phyloP scores from a whole-genome alignment of 495 filamentous ascomycete species.

The Aspergillus conjunctus region DNA sequence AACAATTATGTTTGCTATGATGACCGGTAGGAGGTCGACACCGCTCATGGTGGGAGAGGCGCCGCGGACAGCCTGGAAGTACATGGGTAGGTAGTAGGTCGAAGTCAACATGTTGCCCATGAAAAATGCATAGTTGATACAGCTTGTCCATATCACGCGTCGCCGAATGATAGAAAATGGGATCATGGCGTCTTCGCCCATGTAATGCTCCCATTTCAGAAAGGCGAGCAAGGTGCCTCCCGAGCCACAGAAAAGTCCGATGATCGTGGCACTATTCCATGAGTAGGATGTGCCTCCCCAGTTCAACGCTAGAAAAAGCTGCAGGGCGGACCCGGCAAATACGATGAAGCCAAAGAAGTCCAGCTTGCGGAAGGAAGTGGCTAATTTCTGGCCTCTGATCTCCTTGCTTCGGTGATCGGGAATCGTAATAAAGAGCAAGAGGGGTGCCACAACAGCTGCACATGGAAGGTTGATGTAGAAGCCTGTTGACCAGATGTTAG shows the following conservation, averaged over 20 bases:
- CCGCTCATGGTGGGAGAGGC: slow-evolving; percentile 2
- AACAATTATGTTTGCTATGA: slow-evolving; percentile 2
- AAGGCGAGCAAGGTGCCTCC: slow-evolving; percentile 40
- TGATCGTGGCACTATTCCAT: slow-evolving; percentile 45
- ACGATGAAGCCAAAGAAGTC: slow-evolving; percentile 42
- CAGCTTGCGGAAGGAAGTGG: slow-evolving; percentile 18
- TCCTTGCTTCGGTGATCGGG: not conserved
- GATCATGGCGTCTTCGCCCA: slow-evolving; percentile 52
- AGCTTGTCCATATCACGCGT: slow-evolving; percentile 6
- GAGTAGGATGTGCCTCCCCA: slow-evolving; percentile 35
- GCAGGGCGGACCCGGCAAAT: slow-evolving; percentile 39
- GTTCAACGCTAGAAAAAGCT: slow-evolving; percentile 48
- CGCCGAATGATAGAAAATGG: slow-evolving; percentile 23
- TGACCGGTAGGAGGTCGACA: not conserved
- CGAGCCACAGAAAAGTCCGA: slow-evolving; percentile 50
- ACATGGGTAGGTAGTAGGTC: slow-evolving; percentile 8
- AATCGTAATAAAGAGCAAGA: slow-evolving; percentile 45
- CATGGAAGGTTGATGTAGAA: slow-evolving; percentile 69
- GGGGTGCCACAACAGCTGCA: slow-evolving; percentile 51
- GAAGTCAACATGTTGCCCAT: not conserved
- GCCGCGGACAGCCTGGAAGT: slow-evolving; percentile 6
- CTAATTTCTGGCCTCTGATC: not conserved
- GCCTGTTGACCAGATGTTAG: not conserved
- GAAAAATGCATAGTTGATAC: slow-evolving; percentile 6
- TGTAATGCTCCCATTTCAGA: slow-evolving; percentile 40